Conservation (phyloP, 169 alveolate species). For the Cryptosporidium ubiquitum region DNA sequence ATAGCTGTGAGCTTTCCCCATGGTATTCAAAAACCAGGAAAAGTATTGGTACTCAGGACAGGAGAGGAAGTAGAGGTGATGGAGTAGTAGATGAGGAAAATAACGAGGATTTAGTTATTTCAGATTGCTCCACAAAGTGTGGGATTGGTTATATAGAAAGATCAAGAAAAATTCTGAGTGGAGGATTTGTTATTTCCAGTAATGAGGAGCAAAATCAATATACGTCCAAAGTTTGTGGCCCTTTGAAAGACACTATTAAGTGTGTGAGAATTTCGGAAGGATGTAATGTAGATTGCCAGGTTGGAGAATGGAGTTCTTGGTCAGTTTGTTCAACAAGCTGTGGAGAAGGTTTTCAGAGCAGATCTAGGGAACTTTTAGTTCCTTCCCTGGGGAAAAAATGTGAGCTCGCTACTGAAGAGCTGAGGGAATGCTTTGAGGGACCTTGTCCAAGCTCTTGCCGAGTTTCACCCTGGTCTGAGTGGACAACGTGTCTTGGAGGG, state of each 20-base stretch:
- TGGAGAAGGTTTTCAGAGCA: constrained; percentile 78
- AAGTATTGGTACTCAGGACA: neutral
- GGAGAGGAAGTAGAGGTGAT: neutral
- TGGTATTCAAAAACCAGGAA: neutral
- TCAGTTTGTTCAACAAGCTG: constrained; percentile 76
- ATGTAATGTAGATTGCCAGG: constrained; percentile 75
- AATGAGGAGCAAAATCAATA: neutral
- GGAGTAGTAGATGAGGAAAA: neutral
- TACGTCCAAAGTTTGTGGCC: constrained; percentile 9
- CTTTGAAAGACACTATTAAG: constrained; percentile 23
- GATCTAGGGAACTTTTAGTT: neutral
- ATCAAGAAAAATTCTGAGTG: neutral
- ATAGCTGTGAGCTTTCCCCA: constrained; percentile 19
- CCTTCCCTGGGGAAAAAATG: constrained; percentile 42
- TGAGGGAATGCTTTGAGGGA: constrained; percentile 39
- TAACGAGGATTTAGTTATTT: neutral
- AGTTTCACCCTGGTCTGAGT: constrained; percentile 78
- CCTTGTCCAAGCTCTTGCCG: constrained; percentile 77
- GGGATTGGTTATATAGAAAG: constrained; percentile 51
- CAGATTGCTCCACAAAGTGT: constrained; percentile 56
- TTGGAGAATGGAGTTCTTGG: constrained; percentile 79
- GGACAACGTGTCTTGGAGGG: constrained; percentile 78
- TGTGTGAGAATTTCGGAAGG: constrained; percentile 51
- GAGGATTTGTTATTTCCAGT: neutral
- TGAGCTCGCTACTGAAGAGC: constrained; percentile 29